A percentile compares a stretch with the other conserved stretches of the same genome.
Evolutionary conservation across 2,329 filamentous ascomycete genomes (phyloP).

Genomic region (Ceratocystis variospora): DNA sequence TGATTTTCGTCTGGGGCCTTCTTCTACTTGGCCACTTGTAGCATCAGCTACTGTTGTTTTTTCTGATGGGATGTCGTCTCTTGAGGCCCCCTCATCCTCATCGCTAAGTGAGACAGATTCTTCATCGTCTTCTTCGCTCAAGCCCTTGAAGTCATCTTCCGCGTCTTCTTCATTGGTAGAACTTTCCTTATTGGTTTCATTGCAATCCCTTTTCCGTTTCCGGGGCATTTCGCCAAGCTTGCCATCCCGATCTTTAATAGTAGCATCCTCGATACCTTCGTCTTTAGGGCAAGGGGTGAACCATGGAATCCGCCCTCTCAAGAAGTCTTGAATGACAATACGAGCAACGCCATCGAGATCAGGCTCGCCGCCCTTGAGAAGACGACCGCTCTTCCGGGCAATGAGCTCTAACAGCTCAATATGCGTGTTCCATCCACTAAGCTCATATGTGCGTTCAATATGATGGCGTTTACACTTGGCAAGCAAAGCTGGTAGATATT

Average conservation of each 20-base stretch:
- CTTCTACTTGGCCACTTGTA: constrained; percentile 13
- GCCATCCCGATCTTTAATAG: constrained; percentile 58
- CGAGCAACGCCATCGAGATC: constrained; percentile 92
- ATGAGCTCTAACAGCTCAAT: constrained; percentile 77
- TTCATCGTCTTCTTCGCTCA: constrained; percentile 29
- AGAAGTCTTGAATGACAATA: constrained; percentile 93
- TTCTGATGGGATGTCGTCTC: not conserved
- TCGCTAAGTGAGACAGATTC: constrained; percentile 24
- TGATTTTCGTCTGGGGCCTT: constrained; percentile 9
- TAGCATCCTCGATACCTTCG: constrained; percentile 31
- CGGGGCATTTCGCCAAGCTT: constrained; percentile 74
- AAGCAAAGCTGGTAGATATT: constrained; percentile 80
- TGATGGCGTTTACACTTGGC: constrained; percentile 71
- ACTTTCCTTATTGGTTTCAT: constrained; percentile 30
- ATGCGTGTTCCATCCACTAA: constrained; percentile 63
- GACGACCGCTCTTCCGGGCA: constrained; percentile 70
- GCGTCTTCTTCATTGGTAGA: constrained; percentile 24
- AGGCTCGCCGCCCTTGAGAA: constrained; percentile 85
- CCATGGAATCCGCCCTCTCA: constrained; percentile 92
- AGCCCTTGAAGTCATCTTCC: constrained; percentile 35
- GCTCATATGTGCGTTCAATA: constrained; percentile 81
- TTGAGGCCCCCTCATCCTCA: constrained; percentile 1
- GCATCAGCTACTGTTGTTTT: constrained; percentile 3
- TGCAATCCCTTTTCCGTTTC: constrained; percentile 55
- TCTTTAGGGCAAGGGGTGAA: constrained; percentile 63